These are phyloP conservation scores for Pseudocercospora fijiensis DNA, from an alignment of 2,329 filamentous ascomycete genomes.

Conservation along the genomic window DNA sequence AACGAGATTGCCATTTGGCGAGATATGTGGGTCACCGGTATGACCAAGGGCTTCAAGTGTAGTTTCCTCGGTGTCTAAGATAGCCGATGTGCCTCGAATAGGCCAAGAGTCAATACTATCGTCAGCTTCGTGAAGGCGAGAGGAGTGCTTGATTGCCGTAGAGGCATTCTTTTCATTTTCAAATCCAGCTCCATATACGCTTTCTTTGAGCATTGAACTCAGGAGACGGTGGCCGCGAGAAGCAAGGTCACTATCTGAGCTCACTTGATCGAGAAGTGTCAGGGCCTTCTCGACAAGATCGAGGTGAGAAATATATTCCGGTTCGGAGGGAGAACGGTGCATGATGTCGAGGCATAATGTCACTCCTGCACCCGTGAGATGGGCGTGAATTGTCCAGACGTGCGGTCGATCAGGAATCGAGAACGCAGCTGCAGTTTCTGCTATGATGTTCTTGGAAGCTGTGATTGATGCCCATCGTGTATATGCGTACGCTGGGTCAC, in stretches of 20 bases:
- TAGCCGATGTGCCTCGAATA: not conserved
- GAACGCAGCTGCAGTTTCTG: not conserved
- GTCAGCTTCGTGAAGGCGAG: not conserved
- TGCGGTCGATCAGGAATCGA: slow-evolving; percentile 2
- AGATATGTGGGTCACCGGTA: not conserved
- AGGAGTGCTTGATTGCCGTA: not conserved
- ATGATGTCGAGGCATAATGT: slow-evolving; percentile 13
- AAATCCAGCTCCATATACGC: not conserved
- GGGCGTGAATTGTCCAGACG: slow-evolving; percentile 9
- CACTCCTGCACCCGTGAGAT: slow-evolving; percentile 11
- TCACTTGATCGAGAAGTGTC: not conserved
- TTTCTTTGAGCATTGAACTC: slow-evolving; percentile 4
- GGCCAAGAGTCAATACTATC: not conserved
- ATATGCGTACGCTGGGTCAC: slow-evolving; percentile 9
- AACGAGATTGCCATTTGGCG: no score
- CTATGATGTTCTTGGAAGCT: slow-evolving; percentile 11
- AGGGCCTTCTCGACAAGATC: slow-evolving; percentile 9
- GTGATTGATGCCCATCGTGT: slow-evolving; percentile 15
- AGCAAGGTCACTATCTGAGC: slow-evolving; percentile 10
- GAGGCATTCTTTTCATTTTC: not conserved
- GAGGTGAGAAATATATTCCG: slow-evolving; percentile 7
- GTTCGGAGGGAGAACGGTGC: slow-evolving; percentile 1
- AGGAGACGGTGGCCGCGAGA: slow-evolving; percentile 11
- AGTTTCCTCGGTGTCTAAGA: not conserved
- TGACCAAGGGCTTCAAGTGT: not conserved